Conservation (phyloP, 352 stramenopile genomes). For the Phytophthora cryptogea region DNA sequence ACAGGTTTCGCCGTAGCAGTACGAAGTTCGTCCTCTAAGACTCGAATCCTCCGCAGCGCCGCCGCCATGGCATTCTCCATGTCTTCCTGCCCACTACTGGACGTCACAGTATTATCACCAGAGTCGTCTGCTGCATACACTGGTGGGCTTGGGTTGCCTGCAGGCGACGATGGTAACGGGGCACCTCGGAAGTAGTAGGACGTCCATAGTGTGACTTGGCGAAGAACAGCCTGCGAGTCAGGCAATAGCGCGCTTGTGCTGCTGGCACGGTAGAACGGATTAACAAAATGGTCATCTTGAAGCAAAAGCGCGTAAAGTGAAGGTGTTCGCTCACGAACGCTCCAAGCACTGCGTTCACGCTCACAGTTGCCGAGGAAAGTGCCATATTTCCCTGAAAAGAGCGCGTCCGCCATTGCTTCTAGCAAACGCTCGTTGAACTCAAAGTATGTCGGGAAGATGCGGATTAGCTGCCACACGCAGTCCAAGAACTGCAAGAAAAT, state of each 20-base stretch:
- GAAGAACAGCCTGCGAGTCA: conserved; percentile 53
- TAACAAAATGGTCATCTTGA: conserved; percentile 52
- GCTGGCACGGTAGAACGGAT: conserved; percentile 73
- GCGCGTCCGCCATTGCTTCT: conserved; percentile 67
- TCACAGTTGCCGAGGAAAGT: conserved; percentile 91
- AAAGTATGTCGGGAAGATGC: conserved; percentile 84
- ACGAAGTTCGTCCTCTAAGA: conserved; percentile 60
- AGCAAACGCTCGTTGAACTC: conserved; percentile 84
- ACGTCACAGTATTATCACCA: conserved; percentile 20
- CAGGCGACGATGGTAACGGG: conserved; percentile 44
- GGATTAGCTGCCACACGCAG: conserved; percentile 84
- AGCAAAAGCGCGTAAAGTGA: conserved; percentile 77
- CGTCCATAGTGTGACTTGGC: conserved; percentile 80
- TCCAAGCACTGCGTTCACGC: conserved; percentile 66
- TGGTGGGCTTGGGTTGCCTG: conserved; percentile 52
- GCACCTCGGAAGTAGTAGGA: conserved; percentile 80
- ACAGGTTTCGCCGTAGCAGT: conserved; percentile 15
- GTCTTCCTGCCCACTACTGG: conserved; percentile 48
- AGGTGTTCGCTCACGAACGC: conserved; percentile 52
- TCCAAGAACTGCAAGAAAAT: conserved; percentile 93
- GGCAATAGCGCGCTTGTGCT: conserved; percentile 61
- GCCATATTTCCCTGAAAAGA: conserved; percentile 77
- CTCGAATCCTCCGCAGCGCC: conserved; percentile 49
- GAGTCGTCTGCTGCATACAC: conserved; percentile 35
- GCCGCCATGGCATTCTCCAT: conserved; percentile 60